Conservation (phyloP, 352 stramenopile species). For the Albugo candida region DNA sequence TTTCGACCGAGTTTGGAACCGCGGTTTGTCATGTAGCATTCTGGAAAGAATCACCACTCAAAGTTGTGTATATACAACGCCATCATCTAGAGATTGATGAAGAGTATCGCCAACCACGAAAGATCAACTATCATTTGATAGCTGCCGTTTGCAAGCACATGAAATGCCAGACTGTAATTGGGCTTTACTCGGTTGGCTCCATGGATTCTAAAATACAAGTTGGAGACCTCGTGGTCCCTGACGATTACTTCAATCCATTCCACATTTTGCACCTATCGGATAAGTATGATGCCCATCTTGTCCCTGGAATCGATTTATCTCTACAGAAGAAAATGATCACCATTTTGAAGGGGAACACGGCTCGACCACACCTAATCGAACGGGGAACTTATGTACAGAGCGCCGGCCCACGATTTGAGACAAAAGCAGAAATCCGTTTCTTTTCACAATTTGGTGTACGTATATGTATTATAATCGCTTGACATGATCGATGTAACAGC, state of each 20-base stretch:
- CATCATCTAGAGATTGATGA: constrained; percentile 53
- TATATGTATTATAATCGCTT: neutral
- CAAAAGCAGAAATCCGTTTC: constrained; percentile 79
- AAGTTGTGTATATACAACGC: constrained; percentile 74
- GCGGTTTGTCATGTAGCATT: constrained; percentile 38
- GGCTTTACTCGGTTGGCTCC: constrained; percentile 77
- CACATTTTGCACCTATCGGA: constrained; percentile 67
- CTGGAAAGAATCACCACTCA: constrained; percentile 20
- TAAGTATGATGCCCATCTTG: constrained; percentile 70
- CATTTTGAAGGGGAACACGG: constrained; percentile 19
- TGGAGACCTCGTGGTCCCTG: constrained; percentile 39
- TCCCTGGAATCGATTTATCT: constrained; percentile 31
- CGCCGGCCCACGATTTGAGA: constrained; percentile 73
- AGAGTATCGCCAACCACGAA: constrained; percentile 59
- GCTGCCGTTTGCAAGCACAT: constrained; percentile 34
- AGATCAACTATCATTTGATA: constrained; percentile 78
- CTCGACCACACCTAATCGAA: constrained; percentile 23
- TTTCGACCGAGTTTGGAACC: constrained; percentile 39
- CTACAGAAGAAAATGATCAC: constrained; percentile 28
- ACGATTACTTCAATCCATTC: constrained; percentile 81
- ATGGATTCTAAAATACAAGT: constrained; percentile 30
- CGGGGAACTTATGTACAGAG: constrained; percentile 78
- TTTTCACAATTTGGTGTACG: constrained; percentile 59
- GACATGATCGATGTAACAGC: neutral
- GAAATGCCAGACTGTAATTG: constrained; percentile 44